phyloP scores from a whole-genome alignment of 192 early-diverging fungal genomes.

The Backusella psychrophila region DNA sequence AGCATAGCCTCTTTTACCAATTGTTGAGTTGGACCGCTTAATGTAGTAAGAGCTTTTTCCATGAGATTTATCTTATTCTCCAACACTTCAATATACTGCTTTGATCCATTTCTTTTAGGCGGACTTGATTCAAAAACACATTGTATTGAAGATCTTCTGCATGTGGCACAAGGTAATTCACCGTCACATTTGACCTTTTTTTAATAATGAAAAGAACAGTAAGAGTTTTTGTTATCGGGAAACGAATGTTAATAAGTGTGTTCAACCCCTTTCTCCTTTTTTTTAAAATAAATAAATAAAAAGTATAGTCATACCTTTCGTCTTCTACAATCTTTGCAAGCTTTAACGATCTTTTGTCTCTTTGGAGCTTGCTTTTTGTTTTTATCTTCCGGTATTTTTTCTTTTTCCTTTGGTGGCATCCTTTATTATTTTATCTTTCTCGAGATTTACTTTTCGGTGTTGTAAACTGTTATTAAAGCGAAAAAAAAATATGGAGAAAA shows the following conservation, averaged over 20 bases:
- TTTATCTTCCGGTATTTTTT: background rate
- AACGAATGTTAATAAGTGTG: constrained; percentile 6
- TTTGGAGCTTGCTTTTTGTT: constrained; percentile 2
- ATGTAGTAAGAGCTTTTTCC: constrained; percentile 6
- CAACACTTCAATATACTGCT: constrained; percentile 14
- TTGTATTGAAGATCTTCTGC: constrained; percentile 12
- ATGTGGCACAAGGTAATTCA: constrained; percentile 9
- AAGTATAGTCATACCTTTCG: constrained; percentile 6
- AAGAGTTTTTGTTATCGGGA: background rate
- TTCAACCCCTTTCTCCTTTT: background rate
- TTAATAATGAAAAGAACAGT: constrained; percentile 7
- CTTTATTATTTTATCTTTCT: background rate
- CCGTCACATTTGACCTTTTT: constrained; percentile 21
- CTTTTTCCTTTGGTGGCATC: constrained; percentile 12
- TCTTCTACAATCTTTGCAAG: constrained; percentile 17
- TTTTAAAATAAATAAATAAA: background rate
- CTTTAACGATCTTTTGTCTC: constrained; percentile 14
- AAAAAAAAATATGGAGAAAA: background rate
- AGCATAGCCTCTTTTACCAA: constrained; percentile 7
- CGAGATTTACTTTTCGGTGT: background rate
- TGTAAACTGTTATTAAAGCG: constrained; percentile 2
- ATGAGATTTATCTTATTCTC: background rate
- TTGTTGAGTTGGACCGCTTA: background rate
- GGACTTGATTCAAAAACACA: constrained; percentile 15
- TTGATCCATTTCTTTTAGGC: constrained; percentile 14